phyloP scores from a whole-genome alignment of 2,329 filamentous ascomycete species.

The Dendryphion nanum region DNA sequence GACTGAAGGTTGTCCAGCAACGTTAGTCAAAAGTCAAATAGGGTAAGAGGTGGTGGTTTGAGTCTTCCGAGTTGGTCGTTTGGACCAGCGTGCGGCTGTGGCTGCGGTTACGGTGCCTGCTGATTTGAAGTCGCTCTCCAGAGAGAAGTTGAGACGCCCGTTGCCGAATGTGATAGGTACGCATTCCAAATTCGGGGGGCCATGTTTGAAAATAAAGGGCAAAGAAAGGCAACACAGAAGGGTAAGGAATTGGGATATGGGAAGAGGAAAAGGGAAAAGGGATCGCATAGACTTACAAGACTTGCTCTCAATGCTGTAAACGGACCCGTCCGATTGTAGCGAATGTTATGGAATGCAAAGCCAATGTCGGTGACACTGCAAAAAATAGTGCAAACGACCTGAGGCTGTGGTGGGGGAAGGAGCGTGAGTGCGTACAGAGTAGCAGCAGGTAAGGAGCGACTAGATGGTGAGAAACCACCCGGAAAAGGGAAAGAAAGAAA shows the following conservation, averaged over 20 bases:
- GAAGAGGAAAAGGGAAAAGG: not conserved
- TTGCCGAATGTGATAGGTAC: too few relatives aligned
- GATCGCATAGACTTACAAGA: not conserved
- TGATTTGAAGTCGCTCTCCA: not conserved
- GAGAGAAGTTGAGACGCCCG: not conserved
- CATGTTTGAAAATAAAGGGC: too few relatives aligned
- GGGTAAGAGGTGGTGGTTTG: too few relatives aligned
- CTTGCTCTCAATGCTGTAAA: not conserved
- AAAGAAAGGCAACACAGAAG: not conserved
- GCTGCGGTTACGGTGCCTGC: too few relatives aligned
- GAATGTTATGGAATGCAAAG: not conserved
- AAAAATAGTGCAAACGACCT: too few relatives aligned
- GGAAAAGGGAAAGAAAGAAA: not conserved
- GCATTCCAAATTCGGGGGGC: too few relatives aligned
- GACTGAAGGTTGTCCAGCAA: slow-evolving; percentile 16
- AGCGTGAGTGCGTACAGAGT: not conserved
- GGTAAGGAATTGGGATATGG: not conserved
- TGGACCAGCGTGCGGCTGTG: too few relatives aligned
- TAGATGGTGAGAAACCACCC: not conserved
- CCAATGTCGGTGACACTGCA: too few relatives aligned
- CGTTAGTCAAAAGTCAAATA: slow-evolving; percentile 17
- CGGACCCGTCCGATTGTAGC: not conserved
- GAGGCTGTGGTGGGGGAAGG: not conserved
- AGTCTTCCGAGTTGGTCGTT: too few relatives aligned
- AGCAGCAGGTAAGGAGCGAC: not conserved